phyloP scores from a whole-genome alignment of 805 yeast species.

The Ogataea degrootiae region DNA sequence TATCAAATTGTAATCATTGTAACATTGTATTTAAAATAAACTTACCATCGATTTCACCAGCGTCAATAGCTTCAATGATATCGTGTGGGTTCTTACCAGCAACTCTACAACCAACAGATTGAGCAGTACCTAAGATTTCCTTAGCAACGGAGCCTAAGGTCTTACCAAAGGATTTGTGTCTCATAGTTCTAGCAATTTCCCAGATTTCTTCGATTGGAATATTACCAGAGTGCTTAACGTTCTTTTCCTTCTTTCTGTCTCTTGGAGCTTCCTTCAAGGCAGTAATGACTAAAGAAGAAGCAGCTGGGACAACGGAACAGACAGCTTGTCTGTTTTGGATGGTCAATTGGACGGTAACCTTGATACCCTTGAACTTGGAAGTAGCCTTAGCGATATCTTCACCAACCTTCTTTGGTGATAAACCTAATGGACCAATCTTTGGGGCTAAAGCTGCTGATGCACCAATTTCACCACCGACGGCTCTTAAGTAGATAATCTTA shows the following conservation, averaged over 20 bases:
- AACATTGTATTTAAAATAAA: conserved; percentile 18
- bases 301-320: conserved; percentile 98
- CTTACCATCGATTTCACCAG: conserved; percentile 88
- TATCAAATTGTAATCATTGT: conserved; percentile 20
- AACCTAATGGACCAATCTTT: conserved; percentile 99
- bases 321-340: conserved; percentile 99
- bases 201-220: conserved; percentile 92
- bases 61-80: conserved; percentile 96
- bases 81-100: conserved; percentile 99
- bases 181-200: conserved; percentile 97
- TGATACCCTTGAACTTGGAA: conserved; percentile 97
- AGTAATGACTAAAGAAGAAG: conserved; percentile 97
- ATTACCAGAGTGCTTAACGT: conserved; percentile 99
- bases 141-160: conserved; percentile 93
- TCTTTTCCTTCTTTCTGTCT: conserved; percentile 99
- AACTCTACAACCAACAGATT: conserved; percentile 99
- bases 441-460: conserved; percentile 99
- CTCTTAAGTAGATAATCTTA: conserved; percentile 97
- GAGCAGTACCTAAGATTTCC: conserved; percentile 99
- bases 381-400: conserved; percentile 99
- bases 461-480: conserved; percentile 99
- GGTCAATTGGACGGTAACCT: conserved; percentile 97
- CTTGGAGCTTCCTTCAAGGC: conserved; percentile 99
- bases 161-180: conserved; percentile 97
- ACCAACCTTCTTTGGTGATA: conserved; percentile 99